These are phyloP conservation scores for Houttuynia cordata DNA, from an alignment of 164 flowering plant genomes.

Conservation along the genomic window DNA sequence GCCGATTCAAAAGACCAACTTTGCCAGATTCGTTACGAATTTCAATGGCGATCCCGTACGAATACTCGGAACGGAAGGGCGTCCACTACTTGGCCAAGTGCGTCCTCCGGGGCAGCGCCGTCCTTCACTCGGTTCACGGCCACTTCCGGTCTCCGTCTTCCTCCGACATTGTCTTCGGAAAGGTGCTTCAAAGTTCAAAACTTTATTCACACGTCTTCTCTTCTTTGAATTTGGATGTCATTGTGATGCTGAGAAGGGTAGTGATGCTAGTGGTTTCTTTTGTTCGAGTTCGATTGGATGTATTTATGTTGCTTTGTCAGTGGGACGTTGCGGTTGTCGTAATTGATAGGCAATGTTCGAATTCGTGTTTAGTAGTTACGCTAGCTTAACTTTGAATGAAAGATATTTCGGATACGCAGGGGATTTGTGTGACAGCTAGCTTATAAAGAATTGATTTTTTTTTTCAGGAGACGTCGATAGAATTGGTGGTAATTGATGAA, in stretches of 20 bases:
- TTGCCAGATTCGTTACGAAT: too few species aligned
- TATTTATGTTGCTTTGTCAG: too few species aligned
- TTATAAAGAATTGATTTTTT: neutral
- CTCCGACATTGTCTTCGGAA: slow-evolving; percentile 73
- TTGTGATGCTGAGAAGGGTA: neutral
- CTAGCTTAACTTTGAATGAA: too few species aligned
- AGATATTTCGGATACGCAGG: too few species aligned
- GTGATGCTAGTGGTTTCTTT: neutral
- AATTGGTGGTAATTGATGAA: slow-evolving; percentile 67
- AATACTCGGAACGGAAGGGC: slow-evolving; percentile 28
- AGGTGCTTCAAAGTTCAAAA: slow-evolving; percentile 25
- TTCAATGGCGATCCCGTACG: slow-evolving; percentile 56
- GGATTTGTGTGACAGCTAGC: neutral
- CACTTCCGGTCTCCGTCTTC: slow-evolving; percentile 64
- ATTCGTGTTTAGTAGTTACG: too few species aligned
- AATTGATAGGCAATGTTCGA: too few species aligned
- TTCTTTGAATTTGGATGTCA: neutral
- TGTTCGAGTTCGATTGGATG: neutral
- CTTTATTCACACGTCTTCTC: neutral
- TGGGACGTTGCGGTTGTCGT: too few species aligned
- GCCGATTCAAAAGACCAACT: too few species aligned
- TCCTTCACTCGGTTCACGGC: slow-evolving; percentile 74
- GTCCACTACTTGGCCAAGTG: slow-evolving; percentile 69
- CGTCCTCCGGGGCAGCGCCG: slow-evolving; percentile 61
- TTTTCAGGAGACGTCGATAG: slow-evolving; percentile 81